Evolutionary conservation across 441 rosid species (phyloP).

Genomic region (Arabidopsis lyrata): DNA sequence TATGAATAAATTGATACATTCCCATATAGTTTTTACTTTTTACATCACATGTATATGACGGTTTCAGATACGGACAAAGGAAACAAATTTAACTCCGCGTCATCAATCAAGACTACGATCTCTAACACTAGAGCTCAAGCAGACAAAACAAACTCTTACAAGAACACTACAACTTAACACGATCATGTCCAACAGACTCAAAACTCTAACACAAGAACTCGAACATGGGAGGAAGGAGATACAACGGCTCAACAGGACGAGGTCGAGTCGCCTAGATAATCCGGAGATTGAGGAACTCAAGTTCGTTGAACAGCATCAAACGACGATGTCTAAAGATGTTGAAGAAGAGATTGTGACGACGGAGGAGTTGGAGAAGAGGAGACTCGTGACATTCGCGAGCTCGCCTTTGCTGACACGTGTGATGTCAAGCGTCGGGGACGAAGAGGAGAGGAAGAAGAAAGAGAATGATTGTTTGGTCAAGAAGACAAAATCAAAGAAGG

Average conservation of each 20-base stretch:
- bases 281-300: conserved; percentile 38
- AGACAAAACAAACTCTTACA: conserved; percentile 38
- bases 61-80: conserved; percentile 32
- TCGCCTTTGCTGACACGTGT: conserved; percentile 42
- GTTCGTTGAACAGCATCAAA: conserved; percentile 36
- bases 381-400: conserved; percentile 42
- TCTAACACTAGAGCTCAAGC: conserved; percentile 33
- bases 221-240: conserved; percentile 36
- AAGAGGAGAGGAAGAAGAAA: conserved; percentile 22
- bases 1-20: background rate
- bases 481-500: conserved; percentile 26
- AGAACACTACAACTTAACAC: conserved; percentile 39
- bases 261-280: conserved; percentile 19
- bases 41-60: background rate
- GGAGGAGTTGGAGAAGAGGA: conserved; percentile 37
- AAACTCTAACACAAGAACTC: conserved; percentile 37
- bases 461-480: conserved; percentile 26
- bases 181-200: conserved; percentile 24
- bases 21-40: background rate
- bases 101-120: conserved; percentile 31
- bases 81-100: background rate
- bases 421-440: conserved; percentile 38
- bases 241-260: conserved; percentile 16
- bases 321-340: conserved; percentile 1
- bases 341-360: conserved; percentile 21